Evolutionary conservation across 2,329 filamentous ascomycete genomes (phyloP).

Genomic region (Blumeria graminis): DNA sequence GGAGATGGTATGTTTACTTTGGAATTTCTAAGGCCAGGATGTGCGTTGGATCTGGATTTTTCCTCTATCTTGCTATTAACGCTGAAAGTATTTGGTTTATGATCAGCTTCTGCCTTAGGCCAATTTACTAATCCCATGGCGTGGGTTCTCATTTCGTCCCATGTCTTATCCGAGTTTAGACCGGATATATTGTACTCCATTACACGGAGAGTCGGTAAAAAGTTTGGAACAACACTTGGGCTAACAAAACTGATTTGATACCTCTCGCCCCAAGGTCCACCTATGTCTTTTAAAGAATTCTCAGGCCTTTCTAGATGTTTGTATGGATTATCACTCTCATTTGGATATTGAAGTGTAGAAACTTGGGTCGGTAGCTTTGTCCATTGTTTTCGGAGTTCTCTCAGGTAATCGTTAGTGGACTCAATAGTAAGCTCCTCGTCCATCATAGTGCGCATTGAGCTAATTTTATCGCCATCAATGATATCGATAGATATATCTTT

Average conservation of each 20-base stretch:
- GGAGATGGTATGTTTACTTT: conserved; percentile 41
- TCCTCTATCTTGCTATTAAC: conserved; percentile 11
- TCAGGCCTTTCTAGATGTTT: conserved; percentile 8
- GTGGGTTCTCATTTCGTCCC: conserved; percentile 6
- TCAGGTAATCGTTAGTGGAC: conserved; percentile 58
- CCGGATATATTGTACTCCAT: conserved; percentile 70
- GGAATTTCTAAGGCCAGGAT: conserved; percentile 27
- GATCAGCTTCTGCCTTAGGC: not conserved
- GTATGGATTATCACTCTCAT: conserved; percentile 5
- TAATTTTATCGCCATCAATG: conserved; percentile 13
- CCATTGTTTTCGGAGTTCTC: conserved; percentile 58
- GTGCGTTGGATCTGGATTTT: conserved; percentile 22
- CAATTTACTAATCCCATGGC: not conserved
- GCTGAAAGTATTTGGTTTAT: conserved; percentile 1
- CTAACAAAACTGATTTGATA: conserved; percentile 62
- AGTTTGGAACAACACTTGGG: conserved; percentile 80
- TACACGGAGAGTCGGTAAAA: conserved; percentile 74
- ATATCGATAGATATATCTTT: conserved; percentile 42
- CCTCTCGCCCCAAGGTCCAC: conserved; percentile 61
- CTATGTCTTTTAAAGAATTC: conserved; percentile 28
- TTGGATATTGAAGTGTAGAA: conserved; percentile 5
- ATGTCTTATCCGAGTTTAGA: conserved; percentile 8
- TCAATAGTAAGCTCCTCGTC: conserved; percentile 33
- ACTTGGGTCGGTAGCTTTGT: conserved; percentile 36
- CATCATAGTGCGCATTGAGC: conserved; percentile 17